Conservation (phyloP, 2,329 filamentous ascomycete genomes). For the Alternaria conjuncta region DNA sequence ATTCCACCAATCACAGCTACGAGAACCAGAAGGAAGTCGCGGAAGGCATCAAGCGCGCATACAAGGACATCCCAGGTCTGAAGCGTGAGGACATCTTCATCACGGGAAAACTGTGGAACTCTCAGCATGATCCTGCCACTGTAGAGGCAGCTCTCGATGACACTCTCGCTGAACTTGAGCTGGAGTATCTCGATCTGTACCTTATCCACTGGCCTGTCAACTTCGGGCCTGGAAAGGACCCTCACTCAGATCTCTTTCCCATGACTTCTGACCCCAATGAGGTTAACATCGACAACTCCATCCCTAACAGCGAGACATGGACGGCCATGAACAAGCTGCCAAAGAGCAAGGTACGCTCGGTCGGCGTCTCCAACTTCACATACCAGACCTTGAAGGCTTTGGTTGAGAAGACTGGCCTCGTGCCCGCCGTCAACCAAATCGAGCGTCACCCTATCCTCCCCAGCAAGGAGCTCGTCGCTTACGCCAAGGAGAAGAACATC, state of each 20-base stretch:
- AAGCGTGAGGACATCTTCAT: conserved; percentile 43
- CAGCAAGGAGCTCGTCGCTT: conserved; percentile 37
- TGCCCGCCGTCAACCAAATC: conserved; percentile 41
- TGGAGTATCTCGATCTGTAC: conserved; percentile 91
- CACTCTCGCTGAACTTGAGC: conserved; percentile 75
- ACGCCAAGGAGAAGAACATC: conserved; percentile 40
- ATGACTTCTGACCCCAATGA: conserved; percentile 62
- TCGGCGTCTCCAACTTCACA: conserved; percentile 43
- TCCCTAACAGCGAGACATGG: conserved; percentile 41
- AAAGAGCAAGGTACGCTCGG: conserved; percentile 46
- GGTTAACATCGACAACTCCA: conserved; percentile 44
- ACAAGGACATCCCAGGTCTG: conserved; percentile 32
- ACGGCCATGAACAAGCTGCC: conserved; percentile 49
- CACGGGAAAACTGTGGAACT: conserved; percentile 91
- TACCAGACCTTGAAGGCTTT: conserved; percentile 57
- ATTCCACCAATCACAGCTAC: conserved; percentile 39
- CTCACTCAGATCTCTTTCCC: conserved; percentile 39
- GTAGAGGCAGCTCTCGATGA: conserved; percentile 77
- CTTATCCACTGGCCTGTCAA: conserved; percentile 88
- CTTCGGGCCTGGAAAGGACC: conserved; percentile 63
- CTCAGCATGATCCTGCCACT: conserved; percentile 74
- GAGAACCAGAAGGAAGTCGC: conserved; percentile 42
- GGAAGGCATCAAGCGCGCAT: conserved; percentile 39
- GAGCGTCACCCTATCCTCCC: conserved; percentile 41
- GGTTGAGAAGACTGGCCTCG: conserved; percentile 55